Base-by-base conservation (phyloP, 2,329 filamentous ascomycete species). In the Cercospora sesami region DNA sequence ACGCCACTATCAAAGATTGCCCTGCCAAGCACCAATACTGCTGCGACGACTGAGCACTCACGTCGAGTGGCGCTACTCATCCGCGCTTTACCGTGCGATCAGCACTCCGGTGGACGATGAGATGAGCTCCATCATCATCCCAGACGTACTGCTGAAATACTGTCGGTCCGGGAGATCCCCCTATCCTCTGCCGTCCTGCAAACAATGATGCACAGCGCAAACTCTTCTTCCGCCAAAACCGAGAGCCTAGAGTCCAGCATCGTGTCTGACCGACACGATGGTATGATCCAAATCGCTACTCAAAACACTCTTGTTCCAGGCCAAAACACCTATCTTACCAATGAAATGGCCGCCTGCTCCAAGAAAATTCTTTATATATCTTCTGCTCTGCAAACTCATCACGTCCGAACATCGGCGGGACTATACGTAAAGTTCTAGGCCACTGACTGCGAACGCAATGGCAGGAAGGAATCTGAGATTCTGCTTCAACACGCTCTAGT, bases 81-180 rank as follows among this genome's bases (percentile, higher is more conserved):
- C 48, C 48, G 48, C 14, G 16, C 48, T 16, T 26, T 28, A 28
- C 23, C 48, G 12, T 26, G 23, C 48, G 48, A 53, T 53, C 60
- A 51, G 60, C 60, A 12, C 33, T 36, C 31, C 31, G 28, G 57
- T 60, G 28, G 31, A 39, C 45, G 33, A 31, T 45, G 31, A 42
- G 57, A 60, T 39, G 26, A 60, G 57, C 57, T 18, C 28, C 31
- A 33, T 33, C 31, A 31, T 31, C 59, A 61, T 61, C 9, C 59
- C 33, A 61, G 59, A 31, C 59, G 14, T 45, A 28, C 12, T 62
- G 36, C 23, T 48, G 36, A 28, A 16, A 9, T 62, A 6, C 60
- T 42, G n/a, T 61, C 60, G 60, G 60, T 31, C 60, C 60, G 60
- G 60, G 18, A 16, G 39, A 62, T 62, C 60, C 60, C 39, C 60